Evolutionary conservation across 1,284 basidiomycete species (phyloP).

Genomic region (Irpex rosettiformis): DNA sequence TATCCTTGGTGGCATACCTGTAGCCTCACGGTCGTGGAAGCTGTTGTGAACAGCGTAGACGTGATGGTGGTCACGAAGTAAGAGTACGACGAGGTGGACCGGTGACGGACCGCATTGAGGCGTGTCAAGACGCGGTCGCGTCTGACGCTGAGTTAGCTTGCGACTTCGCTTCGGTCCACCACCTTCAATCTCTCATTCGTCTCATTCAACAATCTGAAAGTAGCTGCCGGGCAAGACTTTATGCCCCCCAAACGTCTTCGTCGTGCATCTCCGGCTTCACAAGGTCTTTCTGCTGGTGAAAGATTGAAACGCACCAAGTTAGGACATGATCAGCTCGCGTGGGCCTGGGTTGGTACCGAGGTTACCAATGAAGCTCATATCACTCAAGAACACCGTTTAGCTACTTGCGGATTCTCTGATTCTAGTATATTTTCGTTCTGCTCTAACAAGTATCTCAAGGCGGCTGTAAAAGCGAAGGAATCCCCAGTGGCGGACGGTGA

Average conservation of each 20-base stretch:
- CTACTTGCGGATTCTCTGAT: conserved; percentile 63
- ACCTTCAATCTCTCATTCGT: background rate
- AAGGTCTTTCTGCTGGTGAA: conserved; percentile 57
- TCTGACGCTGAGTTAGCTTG: background rate
- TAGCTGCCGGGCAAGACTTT: background rate
- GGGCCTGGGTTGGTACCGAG: conserved; percentile 78
- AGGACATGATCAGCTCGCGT: conserved; percentile 46
- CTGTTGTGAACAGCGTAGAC: background rate
- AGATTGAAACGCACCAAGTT: conserved; percentile 55
- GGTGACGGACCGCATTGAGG: background rate
- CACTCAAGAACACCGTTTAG: conserved; percentile 56
- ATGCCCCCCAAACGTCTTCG: conserved; percentile 67
- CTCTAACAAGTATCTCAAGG: conserved; percentile 42
- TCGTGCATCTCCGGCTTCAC: conserved; percentile 42
- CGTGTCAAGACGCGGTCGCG: background rate
- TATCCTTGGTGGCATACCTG: conserved; percentile 7
- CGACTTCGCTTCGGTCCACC: background rate
- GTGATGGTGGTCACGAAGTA: conserved; percentile 3
- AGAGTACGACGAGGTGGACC: background rate
- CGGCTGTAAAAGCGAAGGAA: conserved; percentile 9
- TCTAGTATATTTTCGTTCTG: conserved; percentile 48
- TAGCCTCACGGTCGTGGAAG: background rate
- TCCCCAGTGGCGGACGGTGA: conserved; percentile 30
- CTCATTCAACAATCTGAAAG: background rate
- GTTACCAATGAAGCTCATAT: conserved; percentile 54